Percentiles rank a stretch among this genome's conserved stretches.
phyloP scores from a whole-genome alignment of 139 green algal species.

The Coelastrella sp. region DNA sequence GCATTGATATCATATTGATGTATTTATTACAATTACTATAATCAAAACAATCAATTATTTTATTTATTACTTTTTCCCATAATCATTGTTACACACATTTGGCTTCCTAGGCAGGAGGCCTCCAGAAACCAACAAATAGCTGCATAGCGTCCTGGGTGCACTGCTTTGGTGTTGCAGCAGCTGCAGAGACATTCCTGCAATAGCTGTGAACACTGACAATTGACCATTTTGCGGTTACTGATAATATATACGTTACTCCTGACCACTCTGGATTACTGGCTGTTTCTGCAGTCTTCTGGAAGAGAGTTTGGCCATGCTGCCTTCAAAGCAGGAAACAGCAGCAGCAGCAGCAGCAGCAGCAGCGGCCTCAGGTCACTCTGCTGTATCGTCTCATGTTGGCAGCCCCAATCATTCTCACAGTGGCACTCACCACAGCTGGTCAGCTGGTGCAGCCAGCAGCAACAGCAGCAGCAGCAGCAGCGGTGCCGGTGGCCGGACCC shows the following conservation, averaged over 20 bases:
- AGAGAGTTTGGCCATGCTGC: conserved; percentile 26
- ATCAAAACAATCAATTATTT: too few species aligned
- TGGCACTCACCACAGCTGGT: neutral
- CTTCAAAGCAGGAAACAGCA: neutral
- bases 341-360: neutral
- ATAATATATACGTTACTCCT: neutral
- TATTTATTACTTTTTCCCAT: too few species aligned
- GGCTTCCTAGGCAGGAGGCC: too few species aligned
- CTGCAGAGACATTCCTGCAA: too few species aligned
- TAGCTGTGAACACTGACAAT: too few species aligned
- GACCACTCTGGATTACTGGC: neutral
- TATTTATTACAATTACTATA: too few species aligned
- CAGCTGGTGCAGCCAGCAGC: too few species aligned
- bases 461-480: neutral
- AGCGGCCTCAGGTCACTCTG: neutral
- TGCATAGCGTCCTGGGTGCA: neutral
- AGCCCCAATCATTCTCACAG: neutral
- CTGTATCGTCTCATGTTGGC: neutral
- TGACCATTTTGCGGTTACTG: too few species aligned
- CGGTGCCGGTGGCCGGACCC: neutral
- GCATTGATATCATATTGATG: too few species aligned
- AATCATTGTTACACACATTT: too few species aligned
- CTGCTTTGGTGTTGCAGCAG: neutral
- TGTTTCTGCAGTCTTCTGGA: neutral
- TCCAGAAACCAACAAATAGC: too few species aligned